These are phyloP conservation scores for Jaltomata sinuosa DNA, from an alignment of 257 asterid genomes.

Conservation along the genomic window DNA sequence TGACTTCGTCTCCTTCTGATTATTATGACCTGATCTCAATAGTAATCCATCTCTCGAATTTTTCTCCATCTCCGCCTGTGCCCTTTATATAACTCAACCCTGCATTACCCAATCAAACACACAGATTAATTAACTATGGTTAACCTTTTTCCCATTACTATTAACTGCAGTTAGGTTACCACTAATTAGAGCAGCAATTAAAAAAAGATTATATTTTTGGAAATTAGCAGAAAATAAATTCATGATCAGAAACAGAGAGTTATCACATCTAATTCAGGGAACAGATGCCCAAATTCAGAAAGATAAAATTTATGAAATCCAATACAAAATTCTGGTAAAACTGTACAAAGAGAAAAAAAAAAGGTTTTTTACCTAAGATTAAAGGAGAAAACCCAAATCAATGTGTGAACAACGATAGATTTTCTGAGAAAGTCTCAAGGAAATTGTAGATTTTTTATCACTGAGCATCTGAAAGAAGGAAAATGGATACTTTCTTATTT, in stretches of 20 bases:
- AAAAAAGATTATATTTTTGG: background rate
- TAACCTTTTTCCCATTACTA: background rate
- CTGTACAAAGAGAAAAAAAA: background rate
- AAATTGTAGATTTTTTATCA: background rate
- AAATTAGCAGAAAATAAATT: background rate
- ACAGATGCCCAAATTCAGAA: background rate
- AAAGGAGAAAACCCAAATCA: background rate
- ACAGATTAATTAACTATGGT: slow-evolving; percentile 14
- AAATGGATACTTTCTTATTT: background rate
- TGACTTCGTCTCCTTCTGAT: slow-evolving; percentile 26
- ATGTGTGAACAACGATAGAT: background rate
- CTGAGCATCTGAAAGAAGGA: background rate
- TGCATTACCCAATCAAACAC: background rate
- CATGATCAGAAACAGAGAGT: background rate
- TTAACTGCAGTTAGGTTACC: background rate
- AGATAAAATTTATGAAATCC: background rate
- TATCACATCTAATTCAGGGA: background rate
- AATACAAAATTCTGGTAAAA: background rate
- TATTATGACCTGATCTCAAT: slow-evolving; percentile 26
- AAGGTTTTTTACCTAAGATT: background rate
- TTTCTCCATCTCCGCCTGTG: slow-evolving; percentile 64
- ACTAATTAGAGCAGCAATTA: background rate
- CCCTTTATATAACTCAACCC: slow-evolving; percentile 19
- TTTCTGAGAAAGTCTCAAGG: background rate
- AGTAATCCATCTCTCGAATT: slow-evolving; percentile 35